Conservation (phyloP, 768 basidiomycete species). For the Suillus ampliporus region DNA sequence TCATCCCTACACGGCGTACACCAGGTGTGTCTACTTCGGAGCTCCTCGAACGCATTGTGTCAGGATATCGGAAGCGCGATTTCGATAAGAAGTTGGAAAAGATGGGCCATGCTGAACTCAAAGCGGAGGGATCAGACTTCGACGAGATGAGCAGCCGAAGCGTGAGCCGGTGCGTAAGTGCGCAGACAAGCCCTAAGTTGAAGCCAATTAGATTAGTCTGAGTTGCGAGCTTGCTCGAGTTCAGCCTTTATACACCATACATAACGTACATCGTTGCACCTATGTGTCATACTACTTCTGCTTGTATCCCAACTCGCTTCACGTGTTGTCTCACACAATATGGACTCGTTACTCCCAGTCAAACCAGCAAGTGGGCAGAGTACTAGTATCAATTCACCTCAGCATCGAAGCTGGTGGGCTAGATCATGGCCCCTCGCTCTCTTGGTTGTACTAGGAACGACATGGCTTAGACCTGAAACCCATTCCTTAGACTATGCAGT, state of each 20-base stretch:
- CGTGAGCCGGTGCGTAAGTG: neutral
- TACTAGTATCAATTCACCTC: slow-evolving; percentile 1
- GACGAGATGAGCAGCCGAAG: slow-evolving; percentile 20
- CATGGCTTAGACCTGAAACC: neutral
- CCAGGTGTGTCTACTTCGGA: slow-evolving; percentile 94
- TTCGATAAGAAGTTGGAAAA: slow-evolving; percentile 90
- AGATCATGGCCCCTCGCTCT: neutral
- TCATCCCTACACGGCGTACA: slow-evolving; percentile 93
- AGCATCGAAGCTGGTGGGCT: neutral
- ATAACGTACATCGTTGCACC: neutral
- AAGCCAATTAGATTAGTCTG: neutral
- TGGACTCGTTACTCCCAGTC: neutral
- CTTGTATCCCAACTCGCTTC: neutral
- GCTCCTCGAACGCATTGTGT: slow-evolving; percentile 89
- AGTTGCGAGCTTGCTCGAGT: neutral
- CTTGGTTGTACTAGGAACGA: neutral
- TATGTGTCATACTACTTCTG: neutral
- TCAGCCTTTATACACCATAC: neutral
- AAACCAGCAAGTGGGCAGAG: slow-evolving; percentile 2
- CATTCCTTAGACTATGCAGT: slow-evolving; percentile 51
- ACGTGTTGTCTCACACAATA: neutral
- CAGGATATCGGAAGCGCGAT: slow-evolving; percentile 80
- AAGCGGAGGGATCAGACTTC: slow-evolving; percentile 54
- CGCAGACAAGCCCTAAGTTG: neutral
- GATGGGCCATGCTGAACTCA: slow-evolving; percentile 81